These are phyloP conservation scores for Melastoma candidum DNA, from an alignment of 441 rosid species.

Conservation along the genomic window DNA sequence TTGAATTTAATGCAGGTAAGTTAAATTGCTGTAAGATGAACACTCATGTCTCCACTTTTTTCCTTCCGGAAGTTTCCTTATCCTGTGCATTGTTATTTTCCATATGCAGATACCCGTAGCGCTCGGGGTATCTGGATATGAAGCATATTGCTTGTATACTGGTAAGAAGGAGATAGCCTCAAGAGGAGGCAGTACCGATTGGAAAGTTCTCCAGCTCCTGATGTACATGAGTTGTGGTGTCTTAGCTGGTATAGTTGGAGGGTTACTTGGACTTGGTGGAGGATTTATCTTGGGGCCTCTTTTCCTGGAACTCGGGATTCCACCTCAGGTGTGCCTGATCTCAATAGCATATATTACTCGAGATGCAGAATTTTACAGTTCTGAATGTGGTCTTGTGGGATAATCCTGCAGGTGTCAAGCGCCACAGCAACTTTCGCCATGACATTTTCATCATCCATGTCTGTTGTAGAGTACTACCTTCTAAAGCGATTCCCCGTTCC, in stretches of 20 bases:
- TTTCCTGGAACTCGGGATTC: neutral
- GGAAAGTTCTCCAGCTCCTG: neutral
- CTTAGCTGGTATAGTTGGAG: slow-evolving; percentile 6
- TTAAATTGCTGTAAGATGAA: too few relatives aligned
- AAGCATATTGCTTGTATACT: neutral
- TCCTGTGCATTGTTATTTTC: too few relatives aligned
- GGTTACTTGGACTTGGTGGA: slow-evolving; percentile 6
- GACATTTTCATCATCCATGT: slow-evolving; percentile 14
- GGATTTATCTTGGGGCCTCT: slow-evolving; percentile 3
- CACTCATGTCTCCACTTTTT: too few relatives aligned
- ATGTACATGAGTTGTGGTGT: neutral
- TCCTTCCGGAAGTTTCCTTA: too few relatives aligned
- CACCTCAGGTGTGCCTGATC: neutral
- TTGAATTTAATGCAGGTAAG: neutral
- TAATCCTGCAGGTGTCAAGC: slow-evolving; percentile 11
- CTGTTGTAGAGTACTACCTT: slow-evolving; percentile 15
- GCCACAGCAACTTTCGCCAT: slow-evolving; percentile 15
- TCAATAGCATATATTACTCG: too few relatives aligned
- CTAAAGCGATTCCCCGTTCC: slow-evolving; percentile 16
- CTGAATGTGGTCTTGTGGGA: too few relatives aligned
- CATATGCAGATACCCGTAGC: too few relatives aligned
- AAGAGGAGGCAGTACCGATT: neutral
- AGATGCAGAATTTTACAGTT: too few relatives aligned
- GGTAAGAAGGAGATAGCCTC: neutral
- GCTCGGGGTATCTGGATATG: slow-evolving; percentile 1